Percentiles rank a stretch among this genome's conserved stretches.
Conservation (phyloP, 2,329 filamentous ascomycete genomes). For the Penicillium janthinellum region DNA sequence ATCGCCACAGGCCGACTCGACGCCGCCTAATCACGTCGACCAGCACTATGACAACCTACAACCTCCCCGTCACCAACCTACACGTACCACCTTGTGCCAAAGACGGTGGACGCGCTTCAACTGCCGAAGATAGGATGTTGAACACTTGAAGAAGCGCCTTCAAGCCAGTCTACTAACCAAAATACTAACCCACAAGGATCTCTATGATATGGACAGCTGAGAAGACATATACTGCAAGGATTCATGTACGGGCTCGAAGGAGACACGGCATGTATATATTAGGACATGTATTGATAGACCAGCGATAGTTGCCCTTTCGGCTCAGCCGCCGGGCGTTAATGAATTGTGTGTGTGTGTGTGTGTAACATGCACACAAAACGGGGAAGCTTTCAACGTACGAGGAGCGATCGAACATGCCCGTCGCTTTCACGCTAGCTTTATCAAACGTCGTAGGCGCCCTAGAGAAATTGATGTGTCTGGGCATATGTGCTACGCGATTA, state of each 20-base stretch:
- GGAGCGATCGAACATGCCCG: no score
- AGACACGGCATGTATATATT: slow-evolving; percentile 24
- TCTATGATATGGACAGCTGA: slow-evolving; percentile 23
- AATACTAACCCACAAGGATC: slow-evolving; percentile 31
- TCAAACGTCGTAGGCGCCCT: no score
- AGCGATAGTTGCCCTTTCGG: slow-evolving; percentile 30
- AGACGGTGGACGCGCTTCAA: slow-evolving; percentile 37
- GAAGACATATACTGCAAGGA: slow-evolving; percentile 23
- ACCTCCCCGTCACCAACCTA: slow-evolving; percentile 13
- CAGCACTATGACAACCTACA: slow-evolving; percentile 6
- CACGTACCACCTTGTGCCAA: slow-evolving; percentile 29
- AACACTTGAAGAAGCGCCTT: slow-evolving; percentile 41
- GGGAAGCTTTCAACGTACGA: no score
- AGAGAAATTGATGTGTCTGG: no score
- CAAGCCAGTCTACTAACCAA: slow-evolving; percentile 35
- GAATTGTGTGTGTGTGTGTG: slow-evolving; percentile 5
- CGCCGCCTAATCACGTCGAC: slow-evolving; percentile 26
- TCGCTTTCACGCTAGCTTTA: no score
- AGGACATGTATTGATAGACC: background rate
- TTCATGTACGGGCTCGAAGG: slow-evolving; percentile 31
- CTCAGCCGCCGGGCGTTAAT: slow-evolving; percentile 27
- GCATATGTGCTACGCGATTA: no score
- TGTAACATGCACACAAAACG: no score
- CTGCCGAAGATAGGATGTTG: slow-evolving; percentile 38
- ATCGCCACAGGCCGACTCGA: slow-evolving; percentile 30